Conservation (phyloP, 352 stramenopile species). For the Pythium phragmiticola region DNA sequence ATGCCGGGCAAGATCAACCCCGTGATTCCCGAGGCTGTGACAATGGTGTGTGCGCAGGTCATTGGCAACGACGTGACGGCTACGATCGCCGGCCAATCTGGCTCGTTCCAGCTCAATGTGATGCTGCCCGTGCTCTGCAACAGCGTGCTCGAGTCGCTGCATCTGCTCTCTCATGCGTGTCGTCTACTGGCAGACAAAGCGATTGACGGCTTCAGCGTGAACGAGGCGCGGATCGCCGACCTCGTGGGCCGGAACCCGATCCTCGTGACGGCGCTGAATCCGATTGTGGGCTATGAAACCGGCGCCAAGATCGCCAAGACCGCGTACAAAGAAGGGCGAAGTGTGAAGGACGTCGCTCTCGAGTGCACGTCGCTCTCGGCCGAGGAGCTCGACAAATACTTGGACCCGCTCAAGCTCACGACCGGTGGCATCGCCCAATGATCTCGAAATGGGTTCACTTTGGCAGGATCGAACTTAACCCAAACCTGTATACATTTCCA, state of each 20-base stretch:
- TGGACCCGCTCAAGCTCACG: constrained; percentile 50
- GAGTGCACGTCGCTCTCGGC: constrained; percentile 42
- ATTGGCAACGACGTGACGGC: constrained; percentile 59
- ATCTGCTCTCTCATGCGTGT: constrained; percentile 39
- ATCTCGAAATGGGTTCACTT: not conserved
- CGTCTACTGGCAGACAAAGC: constrained; percentile 44
- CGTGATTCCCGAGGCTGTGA: constrained; percentile 48
- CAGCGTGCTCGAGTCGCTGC: constrained; percentile 49
- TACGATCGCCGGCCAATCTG: constrained; percentile 47
- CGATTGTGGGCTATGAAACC: constrained; percentile 56
- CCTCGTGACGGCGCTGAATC: constrained; percentile 58
- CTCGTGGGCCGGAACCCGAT: constrained; percentile 58
- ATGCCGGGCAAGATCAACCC: constrained; percentile 98
- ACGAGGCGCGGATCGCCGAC: constrained; percentile 41
- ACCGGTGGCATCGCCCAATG: constrained; percentile 42
- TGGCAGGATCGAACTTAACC: not conserved
- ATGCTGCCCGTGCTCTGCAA: constrained; percentile 57
- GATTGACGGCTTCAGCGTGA: constrained; percentile 43
- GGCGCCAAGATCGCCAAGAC: constrained; percentile 60
- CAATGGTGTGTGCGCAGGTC: constrained; percentile 58
- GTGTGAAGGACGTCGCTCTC: constrained; percentile 49
- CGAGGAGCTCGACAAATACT: constrained; percentile 51
- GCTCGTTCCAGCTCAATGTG: constrained; percentile 60
- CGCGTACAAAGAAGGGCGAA: constrained; percentile 51
- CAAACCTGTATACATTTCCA: constrained; percentile 1